These are phyloP conservation scores for Trichophyton rubrum DNA, from an alignment of 2,329 filamentous ascomycete genomes.

Conservation along the genomic window DNA sequence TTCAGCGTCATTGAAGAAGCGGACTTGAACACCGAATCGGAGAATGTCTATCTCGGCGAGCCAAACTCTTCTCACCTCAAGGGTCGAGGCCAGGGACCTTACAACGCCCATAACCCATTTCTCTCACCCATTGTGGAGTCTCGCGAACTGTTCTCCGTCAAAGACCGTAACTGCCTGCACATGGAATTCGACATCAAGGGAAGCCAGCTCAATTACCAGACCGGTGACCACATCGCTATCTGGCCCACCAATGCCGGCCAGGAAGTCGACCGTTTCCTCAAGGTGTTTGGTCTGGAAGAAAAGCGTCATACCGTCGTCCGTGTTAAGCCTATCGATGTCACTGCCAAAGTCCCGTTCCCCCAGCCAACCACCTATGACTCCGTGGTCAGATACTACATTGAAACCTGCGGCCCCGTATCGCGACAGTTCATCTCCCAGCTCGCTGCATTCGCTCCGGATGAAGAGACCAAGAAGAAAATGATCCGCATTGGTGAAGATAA, in stretches of 20 bases:
- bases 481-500: constrained; percentile 80
- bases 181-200: constrained; percentile 86
- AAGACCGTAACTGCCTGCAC: constrained; percentile 89
- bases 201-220: constrained; percentile 86
- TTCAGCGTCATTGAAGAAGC: constrained; percentile 71
- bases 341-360: constrained; percentile 94
- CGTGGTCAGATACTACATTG: constrained; percentile 87
- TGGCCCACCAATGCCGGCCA: constrained; percentile 93
- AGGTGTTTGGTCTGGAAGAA: constrained; percentile 58
- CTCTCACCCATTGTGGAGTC: constrained; percentile 89
- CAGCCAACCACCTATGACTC: constrained; percentile 94
- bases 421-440: constrained; percentile 86
- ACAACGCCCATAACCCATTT: constrained; percentile 92
- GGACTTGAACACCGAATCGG: constrained; percentile 58
- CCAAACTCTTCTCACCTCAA: constrained; percentile 94
- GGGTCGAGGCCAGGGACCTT: constrained; percentile 70
- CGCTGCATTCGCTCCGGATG: constrained; percentile 77
- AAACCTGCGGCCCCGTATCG: constrained; percentile 88
- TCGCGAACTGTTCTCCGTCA: constrained; percentile 76
- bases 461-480: constrained; percentile 76
- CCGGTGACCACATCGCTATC: constrained; percentile 90
- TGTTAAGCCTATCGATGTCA: constrained; percentile 84
- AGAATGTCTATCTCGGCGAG: constrained; percentile 85
- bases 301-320: constrained; percentile 74
- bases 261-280: constrained; percentile 82